A percentile compares a stretch with the other conserved stretches of the same genome.
These are phyloP conservation scores for Hypoxylon sp. DNA, from an alignment of 2,329 filamentous ascomycete genomes.

Conservation along the genomic window DNA sequence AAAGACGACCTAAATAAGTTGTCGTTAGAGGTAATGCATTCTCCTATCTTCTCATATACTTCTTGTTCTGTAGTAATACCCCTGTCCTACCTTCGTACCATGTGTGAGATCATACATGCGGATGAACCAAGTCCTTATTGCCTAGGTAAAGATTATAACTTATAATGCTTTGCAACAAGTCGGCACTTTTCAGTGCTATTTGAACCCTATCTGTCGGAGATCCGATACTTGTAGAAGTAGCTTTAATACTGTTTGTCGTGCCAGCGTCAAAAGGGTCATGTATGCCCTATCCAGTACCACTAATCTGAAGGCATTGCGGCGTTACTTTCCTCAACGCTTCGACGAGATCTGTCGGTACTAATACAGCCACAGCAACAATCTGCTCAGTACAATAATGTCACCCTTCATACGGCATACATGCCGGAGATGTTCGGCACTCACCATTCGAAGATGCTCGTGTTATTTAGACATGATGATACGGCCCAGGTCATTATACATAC, in stretches of 20 bases:
- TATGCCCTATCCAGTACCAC: neutral
- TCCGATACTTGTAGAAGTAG: slow-evolving; percentile 10
- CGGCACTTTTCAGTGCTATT: neutral
- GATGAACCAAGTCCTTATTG: neutral
- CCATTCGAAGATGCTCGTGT: slow-evolving; percentile 88
- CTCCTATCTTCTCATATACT: neutral
- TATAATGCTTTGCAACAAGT: neutral
- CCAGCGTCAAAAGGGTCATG: neutral
- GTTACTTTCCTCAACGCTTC: neutral
- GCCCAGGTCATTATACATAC: slow-evolving; percentile 89
- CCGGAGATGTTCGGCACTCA: slow-evolving; percentile 90
- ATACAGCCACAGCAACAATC: slow-evolving; percentile 69
- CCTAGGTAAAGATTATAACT: neutral
- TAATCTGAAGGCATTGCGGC: neutral
- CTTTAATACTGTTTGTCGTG: neutral
- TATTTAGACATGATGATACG: slow-evolving; percentile 81
- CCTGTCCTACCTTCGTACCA: neutral
- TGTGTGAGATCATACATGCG: slow-evolving; percentile 1
- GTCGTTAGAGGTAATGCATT: slow-evolving; percentile 67
- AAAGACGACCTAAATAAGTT: slow-evolving; percentile 73
- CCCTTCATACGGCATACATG: slow-evolving; percentile 81
- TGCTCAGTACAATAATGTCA: slow-evolving; percentile 74
- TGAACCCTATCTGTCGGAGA: neutral
- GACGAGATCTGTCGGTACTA: slow-evolving; percentile 15
- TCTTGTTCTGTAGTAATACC: neutral